phyloP scores from a whole-genome alignment of 108 stramenopile genomes.

The Cyclostephanos invisitatus region DNA sequence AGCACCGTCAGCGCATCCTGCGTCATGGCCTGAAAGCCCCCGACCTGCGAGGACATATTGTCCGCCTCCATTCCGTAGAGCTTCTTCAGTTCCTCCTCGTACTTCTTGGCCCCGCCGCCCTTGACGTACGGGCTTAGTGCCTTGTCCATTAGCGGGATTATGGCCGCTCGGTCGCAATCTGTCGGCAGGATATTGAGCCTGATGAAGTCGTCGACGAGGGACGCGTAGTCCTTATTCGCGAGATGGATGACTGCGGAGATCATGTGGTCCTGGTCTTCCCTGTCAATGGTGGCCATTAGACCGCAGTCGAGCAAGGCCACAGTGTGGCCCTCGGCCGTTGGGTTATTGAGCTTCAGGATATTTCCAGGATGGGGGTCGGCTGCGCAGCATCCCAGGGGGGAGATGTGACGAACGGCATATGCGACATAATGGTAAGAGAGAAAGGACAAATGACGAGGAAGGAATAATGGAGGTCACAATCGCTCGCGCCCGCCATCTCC shows the following conservation, averaged over 20 bases:
- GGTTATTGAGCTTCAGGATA: slow-evolving; percentile 68
- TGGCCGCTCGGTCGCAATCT: slow-evolving; percentile 74
- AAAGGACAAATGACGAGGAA: not conserved
- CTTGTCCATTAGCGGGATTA: slow-evolving; percentile 92
- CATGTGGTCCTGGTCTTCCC: slow-evolving; percentile 79
- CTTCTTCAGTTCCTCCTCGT: slow-evolving; percentile 78
- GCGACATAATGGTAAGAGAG: not conserved
- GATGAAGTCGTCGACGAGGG: slow-evolving; percentile 88
- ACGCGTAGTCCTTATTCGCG: slow-evolving; percentile 88
- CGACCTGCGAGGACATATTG: slow-evolving; percentile 63
- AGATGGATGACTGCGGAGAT: slow-evolving; percentile 89
- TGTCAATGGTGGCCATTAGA: slow-evolving; percentile 78
- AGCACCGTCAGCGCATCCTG: slow-evolving; percentile 87
- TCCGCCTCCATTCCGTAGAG: slow-evolving; percentile 86
- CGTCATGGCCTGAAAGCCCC: slow-evolving; percentile 79
- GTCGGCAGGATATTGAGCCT: slow-evolving; percentile 77
- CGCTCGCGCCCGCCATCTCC: no score
- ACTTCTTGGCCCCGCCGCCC: slow-evolving; percentile 90
- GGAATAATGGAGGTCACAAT: not conserved
- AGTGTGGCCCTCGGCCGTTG: slow-evolving; percentile 65
- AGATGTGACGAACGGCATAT: no score
- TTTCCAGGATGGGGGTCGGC: slow-evolving; percentile 56
- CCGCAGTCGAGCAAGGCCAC: slow-evolving; percentile 90
- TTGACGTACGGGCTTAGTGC: slow-evolving; percentile 89
- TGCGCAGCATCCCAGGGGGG: no score